These are phyloP conservation scores for Chaetomium olivaceum DNA, from an alignment of 2,329 filamentous ascomycete species.

Conservation along the genomic window DNA sequence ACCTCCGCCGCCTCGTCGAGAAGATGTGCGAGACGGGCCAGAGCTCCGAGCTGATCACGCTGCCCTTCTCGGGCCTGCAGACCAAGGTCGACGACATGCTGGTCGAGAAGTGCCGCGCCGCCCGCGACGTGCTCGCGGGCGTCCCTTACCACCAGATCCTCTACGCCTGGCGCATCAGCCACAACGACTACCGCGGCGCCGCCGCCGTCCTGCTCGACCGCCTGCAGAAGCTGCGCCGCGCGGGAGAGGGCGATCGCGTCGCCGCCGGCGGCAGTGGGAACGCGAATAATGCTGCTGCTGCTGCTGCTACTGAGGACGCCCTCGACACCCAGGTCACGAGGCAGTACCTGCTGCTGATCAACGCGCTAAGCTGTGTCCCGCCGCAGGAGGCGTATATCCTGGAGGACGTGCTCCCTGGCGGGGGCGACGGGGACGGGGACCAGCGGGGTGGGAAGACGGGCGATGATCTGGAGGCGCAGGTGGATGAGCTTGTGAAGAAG, in stretches of 20 bases:
- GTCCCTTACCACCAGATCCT: conserved; percentile 84
- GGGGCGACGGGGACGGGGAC: conserved; percentile 2
- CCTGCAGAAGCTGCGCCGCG: conserved; percentile 60
- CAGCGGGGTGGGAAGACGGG: conserved; percentile 16
- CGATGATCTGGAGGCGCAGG: conserved; percentile 28
- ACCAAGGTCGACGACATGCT: conserved; percentile 79
- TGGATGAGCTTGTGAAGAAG: conserved; percentile 29
- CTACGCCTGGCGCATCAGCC: conserved; percentile 85
- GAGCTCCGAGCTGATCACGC: conserved; percentile 66
- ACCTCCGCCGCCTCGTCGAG: conserved; percentile 68
- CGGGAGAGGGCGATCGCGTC: conserved; percentile 61
- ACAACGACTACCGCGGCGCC: conserved; percentile 81
- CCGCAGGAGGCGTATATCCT: conserved; percentile 78
- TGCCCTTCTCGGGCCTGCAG: conserved; percentile 78
- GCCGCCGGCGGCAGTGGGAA: conserved; percentile 34
- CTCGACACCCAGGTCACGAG: conserved; percentile 67
- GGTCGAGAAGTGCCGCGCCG: conserved; percentile 67
- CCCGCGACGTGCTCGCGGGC: conserved; percentile 63
- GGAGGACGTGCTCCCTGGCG: conserved; percentile 46
- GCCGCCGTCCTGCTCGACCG: conserved; percentile 64
- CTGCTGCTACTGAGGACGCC: conserved; percentile 50
- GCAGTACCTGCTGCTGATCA: conserved; percentile 88
- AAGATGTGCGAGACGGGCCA: conserved; percentile 69
- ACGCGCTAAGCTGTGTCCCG: conserved; percentile 83
- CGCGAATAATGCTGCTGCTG: conserved; percentile 9